These are phyloP conservation scores for Suillus cothurnatus DNA, from an alignment of 768 basidiomycete species.

Conservation along the genomic window DNA sequence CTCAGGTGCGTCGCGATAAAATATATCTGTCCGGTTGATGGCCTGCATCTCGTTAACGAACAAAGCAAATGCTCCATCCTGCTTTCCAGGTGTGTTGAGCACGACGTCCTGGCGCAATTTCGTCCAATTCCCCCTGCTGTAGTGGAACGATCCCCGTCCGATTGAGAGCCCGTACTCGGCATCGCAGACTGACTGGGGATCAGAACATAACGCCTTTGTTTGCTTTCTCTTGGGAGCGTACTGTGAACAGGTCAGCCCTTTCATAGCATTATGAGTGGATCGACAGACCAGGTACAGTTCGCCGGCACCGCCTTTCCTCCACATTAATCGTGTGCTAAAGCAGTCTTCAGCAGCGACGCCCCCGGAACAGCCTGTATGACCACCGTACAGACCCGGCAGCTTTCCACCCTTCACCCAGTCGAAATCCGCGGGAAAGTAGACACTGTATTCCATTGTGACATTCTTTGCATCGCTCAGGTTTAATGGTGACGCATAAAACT, in stretches of 20 bases:
- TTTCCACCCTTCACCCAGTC: conserved; percentile 84
- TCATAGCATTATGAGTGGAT: background rate
- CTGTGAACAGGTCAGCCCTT: conserved; percentile 35
- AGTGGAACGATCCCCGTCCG: conserved; percentile 71
- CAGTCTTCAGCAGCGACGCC: conserved; percentile 72
- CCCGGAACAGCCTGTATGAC: conserved; percentile 68
- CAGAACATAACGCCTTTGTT: conserved; percentile 55
- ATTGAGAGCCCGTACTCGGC: conserved; percentile 71
- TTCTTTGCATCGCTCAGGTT: conserved; percentile 48
- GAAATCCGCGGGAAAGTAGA: conserved; percentile 77
- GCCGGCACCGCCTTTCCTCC: conserved; percentile 65
- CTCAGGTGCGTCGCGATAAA: conserved; percentile 53
- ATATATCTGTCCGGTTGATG: conserved; percentile 58
- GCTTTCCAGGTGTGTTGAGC: conserved; percentile 74
- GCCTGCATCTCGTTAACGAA: conserved; percentile 61
- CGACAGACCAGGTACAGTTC: conserved; percentile 73
- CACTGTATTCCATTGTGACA: conserved; percentile 66
- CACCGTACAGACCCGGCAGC: conserved; percentile 79
- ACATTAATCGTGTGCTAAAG: conserved; percentile 88
- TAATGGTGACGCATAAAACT: conserved; percentile 61
- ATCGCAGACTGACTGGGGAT: conserved; percentile 64
- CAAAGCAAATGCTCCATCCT: conserved; percentile 66
- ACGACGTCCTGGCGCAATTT: conserved; percentile 65
- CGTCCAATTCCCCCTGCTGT: conserved; percentile 68
- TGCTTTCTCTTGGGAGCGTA: conserved; percentile 79